These are phyloP conservation scores for Ilex aquifolium DNA, from an alignment of 257 asterid species.

Conservation along the genomic window DNA sequence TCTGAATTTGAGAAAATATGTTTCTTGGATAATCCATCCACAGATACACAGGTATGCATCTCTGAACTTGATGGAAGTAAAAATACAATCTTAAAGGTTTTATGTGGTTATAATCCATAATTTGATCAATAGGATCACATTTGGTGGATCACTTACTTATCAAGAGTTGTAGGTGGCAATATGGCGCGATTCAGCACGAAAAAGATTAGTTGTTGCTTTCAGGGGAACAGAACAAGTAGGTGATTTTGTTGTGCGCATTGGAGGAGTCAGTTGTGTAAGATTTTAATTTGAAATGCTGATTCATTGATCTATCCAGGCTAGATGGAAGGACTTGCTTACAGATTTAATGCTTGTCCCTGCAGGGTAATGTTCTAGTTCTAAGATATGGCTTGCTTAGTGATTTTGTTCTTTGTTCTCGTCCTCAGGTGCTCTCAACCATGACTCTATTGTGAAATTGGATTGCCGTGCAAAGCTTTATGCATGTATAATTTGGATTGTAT, in stretches of 20 bases:
- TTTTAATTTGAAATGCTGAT: constrained; percentile 15
- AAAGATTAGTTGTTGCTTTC: constrained; percentile 89
- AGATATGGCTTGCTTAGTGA: constrained; percentile 1
- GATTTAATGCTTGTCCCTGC: constrained; percentile 92
- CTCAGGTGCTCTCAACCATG: too few relatives aligned
- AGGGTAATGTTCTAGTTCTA: constrained; percentile 51
- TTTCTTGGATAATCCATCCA: constrained; percentile 77
- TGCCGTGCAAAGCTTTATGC: too few relatives aligned
- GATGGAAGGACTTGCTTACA: constrained; percentile 91
- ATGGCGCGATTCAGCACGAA: constrained; percentile 78
- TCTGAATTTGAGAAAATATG: constrained; percentile 93
- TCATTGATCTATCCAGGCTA: constrained; percentile 46
- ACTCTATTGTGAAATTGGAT: too few relatives aligned
- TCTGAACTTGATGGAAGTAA: background rate
- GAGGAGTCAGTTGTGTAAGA: background rate
- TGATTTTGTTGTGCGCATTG: constrained; percentile 9
- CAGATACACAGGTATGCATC: constrained; percentile 75
- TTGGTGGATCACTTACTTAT: constrained; percentile 18
- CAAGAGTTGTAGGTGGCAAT: constrained; percentile 68
- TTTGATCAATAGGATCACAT: constrained; percentile 1
- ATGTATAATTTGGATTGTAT: too few relatives aligned
- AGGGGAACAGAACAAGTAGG: constrained; percentile 99
- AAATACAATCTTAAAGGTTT: background rate
- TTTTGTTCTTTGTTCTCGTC: background rate
- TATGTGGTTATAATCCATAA: background rate